These are phyloP conservation scores for Platanthera guangdongensis DNA, from an alignment of 106 monocot species.

Conservation along the genomic window DNA sequence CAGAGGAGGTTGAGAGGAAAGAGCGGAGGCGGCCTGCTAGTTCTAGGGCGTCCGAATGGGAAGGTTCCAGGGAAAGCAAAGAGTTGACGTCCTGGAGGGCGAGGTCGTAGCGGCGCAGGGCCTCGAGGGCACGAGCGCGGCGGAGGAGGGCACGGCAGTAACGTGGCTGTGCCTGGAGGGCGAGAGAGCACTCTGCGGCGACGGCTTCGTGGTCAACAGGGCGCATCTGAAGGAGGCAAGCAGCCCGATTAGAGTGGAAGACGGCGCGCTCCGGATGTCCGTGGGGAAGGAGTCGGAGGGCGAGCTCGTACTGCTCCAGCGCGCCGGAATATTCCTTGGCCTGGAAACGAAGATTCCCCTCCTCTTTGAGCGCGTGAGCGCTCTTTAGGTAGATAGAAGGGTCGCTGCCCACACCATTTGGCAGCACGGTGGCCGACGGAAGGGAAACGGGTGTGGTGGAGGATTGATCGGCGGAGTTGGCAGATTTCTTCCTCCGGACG, in stretches of 20 bases:
- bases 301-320: conserved; percentile 63
- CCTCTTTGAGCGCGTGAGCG: conserved; percentile 92
- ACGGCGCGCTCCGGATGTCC: conserved; percentile 85
- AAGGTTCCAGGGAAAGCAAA: conserved; percentile 50
- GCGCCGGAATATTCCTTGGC: conserved; percentile 58
- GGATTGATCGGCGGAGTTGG: not conserved
- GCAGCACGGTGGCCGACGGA: not conserved
- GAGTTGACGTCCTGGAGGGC: conserved; percentile 57
- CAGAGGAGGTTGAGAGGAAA: not conserved
- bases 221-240: conserved; percentile 79
- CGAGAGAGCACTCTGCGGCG: conserved; percentile 86
- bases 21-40: conserved; percentile 30
- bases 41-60: conserved; percentile 58
- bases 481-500: conserved; percentile 39
- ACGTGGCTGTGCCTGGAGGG: conserved; percentile 76
- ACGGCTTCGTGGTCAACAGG: conserved; percentile 84
- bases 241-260: conserved; percentile 94
- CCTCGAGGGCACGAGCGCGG: conserved; percentile 75
- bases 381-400: conserved; percentile 34
- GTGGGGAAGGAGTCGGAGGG: conserved; percentile 60
- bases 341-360: conserved; percentile 83
- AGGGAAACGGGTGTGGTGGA: not conserved
- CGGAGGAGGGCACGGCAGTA: conserved; percentile 88
- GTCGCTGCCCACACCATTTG: conserved; percentile 13
- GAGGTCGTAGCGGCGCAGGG: conserved; percentile 47